Conservation (phyloP, 208 protist species). For the Trypanosoma vivax region DNA sequence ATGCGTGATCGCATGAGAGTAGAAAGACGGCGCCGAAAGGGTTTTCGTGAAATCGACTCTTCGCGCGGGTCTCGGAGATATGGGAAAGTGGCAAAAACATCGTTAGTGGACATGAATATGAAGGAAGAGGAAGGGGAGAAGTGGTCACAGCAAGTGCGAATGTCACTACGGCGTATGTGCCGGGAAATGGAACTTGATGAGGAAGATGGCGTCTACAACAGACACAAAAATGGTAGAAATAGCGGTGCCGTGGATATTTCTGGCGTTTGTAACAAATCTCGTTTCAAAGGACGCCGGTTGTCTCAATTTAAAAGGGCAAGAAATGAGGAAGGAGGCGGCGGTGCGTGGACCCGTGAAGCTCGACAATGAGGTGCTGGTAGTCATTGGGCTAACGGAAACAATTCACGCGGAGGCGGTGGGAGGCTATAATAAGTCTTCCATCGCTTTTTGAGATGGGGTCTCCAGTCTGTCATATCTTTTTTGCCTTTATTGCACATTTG, state of each 20-base stretch:
- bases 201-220: not conserved
- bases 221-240: too few species aligned
- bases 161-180: slow-evolving; percentile 42
- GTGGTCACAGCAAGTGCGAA: slow-evolving; percentile 38
- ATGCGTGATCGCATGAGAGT: slow-evolving; percentile 51
- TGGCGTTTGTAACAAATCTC: too few species aligned
- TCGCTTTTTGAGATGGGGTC: too few species aligned
- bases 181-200: slow-evolving; percentile 28
- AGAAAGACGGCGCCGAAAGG: slow-evolving; percentile 41
- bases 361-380: too few species aligned
- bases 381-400: too few species aligned
- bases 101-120: slow-evolving; percentile 46
- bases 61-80: slow-evolving; percentile 71
- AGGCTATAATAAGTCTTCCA: too few species aligned
- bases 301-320: not conserved
- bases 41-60: slow-evolving; percentile 65
- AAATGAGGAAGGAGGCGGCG: not conserved
- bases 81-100: slow-evolving; percentile 59
- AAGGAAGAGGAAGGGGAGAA: slow-evolving; percentile 44
- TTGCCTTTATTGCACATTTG: too few species aligned
- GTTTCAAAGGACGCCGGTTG: not conserved
- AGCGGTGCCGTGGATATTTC: too few species aligned
- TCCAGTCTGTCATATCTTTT: too few species aligned
- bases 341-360: too few species aligned
- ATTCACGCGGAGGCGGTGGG: too few species aligned